Base-by-base conservation (phyloP, 2,329 filamentous ascomycete genomes). In the Microascus cirrosus region DNA sequence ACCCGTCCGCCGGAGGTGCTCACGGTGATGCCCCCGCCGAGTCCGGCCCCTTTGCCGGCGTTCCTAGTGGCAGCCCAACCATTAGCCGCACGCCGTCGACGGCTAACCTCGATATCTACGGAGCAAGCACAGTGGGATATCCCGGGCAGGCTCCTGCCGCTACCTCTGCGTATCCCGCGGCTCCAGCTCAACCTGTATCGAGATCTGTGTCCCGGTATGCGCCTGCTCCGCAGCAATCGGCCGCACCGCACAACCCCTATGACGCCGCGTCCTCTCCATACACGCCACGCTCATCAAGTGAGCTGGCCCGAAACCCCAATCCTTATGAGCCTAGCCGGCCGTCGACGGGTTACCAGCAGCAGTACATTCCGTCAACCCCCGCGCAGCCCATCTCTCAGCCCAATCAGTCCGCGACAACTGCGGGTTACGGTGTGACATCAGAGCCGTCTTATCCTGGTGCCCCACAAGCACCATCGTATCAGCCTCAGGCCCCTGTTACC, bases 21-120 rank as follows among this genome's bases (percentile, higher is more conserved):
- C 76, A 75, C 5, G 79, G 78, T 57, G 83, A 82, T 52, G 77
- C 70, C 36, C 80, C 81, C 55, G 73, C 69, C 22, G 87, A 89
- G 60, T 71, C 80, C 56, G 90, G 91, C 0, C 91, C 90, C 1
- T 97, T 99, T 69, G 86, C 89, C 8, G 87, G 87, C 57, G 83
- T 96, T 56, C 79, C 87, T 32, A 24, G 45, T 50, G 83, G 87
- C n/a, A 84, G 87, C 2, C 87, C 89, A 7, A 87, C 82, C 2
- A 81, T 91, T 60, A 91, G 87, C 67, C 81, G 87, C 50, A 84
- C 86, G 2, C 85, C 87, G 3, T 94, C 89, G 4, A 79, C 69
- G 69, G 82, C 80, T 4, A 84, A 80, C 64, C 83, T 90, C 53
- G 92, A 96, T 63, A 72, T 89, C 6, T 95, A 94, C 67, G 85